A percentile compares a stretch with the other conserved stretches of the same genome.
These are phyloP conservation scores for Limonium bicolor DNA, from an alignment of 148 eudicot genomes.

Conservation along the genomic window DNA sequence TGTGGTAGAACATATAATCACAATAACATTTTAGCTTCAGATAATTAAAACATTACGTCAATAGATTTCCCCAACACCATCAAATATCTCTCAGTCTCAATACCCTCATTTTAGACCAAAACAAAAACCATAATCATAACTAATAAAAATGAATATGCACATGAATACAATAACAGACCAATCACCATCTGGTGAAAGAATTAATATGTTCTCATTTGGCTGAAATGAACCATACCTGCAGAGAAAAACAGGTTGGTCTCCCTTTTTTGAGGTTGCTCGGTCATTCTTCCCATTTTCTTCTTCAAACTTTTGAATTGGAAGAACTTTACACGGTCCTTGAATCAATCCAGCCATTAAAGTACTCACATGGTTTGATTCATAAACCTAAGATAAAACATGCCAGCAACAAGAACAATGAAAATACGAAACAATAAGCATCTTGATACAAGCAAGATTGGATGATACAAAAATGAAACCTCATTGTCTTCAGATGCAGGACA, in stretches of 20 bases:
- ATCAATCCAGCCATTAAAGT: conserved; percentile 44
- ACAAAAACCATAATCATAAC: neutral
- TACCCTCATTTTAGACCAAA: neutral
- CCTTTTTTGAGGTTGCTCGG: conserved; percentile 17
- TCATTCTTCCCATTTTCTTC: conserved; percentile 32
- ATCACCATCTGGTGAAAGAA: neutral
- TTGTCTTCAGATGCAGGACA: conserved; percentile 74
- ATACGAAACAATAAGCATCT: neutral
- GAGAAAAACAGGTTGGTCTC: conserved; percentile 31
- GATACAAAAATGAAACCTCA: conserved; percentile 34
- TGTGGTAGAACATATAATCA: too few relatives aligned
- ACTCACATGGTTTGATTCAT: conserved; percentile 58
- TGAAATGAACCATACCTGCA: conserved; percentile 41
- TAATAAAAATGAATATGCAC: neutral
- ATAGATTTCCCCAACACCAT: too few relatives aligned
- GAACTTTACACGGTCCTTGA: conserved; percentile 76
- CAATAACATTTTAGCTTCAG: too few relatives aligned
- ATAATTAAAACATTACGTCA: too few relatives aligned
- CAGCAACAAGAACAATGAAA: conserved; percentile 2
- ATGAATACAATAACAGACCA: neutral
- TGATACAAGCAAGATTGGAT: neutral
- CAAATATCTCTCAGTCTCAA: too few relatives aligned
- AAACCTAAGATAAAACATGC: conserved; percentile 34
- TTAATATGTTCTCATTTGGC: neutral
- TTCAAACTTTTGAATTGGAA: conserved; percentile 44